Base-by-base conservation (phyloP, 257 asterid species). In the Solanum neorickii region DNA sequence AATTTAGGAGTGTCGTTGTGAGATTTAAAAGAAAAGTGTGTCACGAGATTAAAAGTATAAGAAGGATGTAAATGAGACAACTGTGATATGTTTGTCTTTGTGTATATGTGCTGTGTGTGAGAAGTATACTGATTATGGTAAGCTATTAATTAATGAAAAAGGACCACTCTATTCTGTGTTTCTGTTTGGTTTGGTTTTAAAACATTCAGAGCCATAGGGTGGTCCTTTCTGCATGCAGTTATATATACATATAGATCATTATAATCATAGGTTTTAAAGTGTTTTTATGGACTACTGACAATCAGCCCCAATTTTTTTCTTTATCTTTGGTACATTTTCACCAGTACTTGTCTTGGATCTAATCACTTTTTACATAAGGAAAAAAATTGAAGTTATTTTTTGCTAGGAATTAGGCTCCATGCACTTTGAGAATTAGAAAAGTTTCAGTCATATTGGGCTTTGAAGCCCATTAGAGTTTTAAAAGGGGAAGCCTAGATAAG, bases 111-210 rank as follows among this genome's bases (percentile, higher is more conserved):
- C 25, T 41, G 46, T 46, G 84, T 42, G 66, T 78, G 68, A 44
- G 62, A 29, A 80, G 29, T 87, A 52, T 77, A 85, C 35, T 44
- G 84, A 75, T 68, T 87, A 56, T 86, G 29, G 73, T 77, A 7
- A 47, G 60, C 85, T 86, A 83, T 8, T 16, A 29, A 49, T 86
- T 74, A 39, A 37, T 74, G 39, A 82, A 82, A 18, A 74, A 82
- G 92, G 91, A 87, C 92, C 92, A 89, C 88, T 87, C 91, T 89
- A 89, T 14, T 82, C 85, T 82, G 59, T 78, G 29, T 29, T 82
- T 82, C 69, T 29, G 85, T 49, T 49, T 82, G 85, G 35, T 47
- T 35, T 42, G 39, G 88, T 60, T 83, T 83, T 83, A 62, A 56
- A 21, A 37, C 77, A 80, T 39, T 74, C 83, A 84, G 80, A 82